Conservation (phyloP, 202 grass and related monocot species). For the Sporobolus alterniflorus region DNA sequence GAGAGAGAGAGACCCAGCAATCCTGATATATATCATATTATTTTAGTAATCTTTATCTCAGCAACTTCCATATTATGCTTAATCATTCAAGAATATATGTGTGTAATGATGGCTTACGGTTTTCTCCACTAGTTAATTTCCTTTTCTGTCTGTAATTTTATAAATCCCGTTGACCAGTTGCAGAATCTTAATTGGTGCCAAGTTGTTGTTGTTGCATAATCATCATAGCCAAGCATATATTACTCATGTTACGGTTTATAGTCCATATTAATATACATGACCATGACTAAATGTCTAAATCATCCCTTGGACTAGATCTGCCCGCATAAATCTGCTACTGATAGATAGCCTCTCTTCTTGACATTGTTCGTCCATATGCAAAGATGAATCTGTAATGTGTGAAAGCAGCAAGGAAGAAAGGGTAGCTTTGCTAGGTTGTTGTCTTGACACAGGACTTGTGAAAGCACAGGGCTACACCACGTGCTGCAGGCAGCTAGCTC, state of each 20-base stretch:
- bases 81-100: slow-evolving; percentile 46
- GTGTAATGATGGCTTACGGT: slow-evolving; percentile 12
- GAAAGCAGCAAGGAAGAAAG: slow-evolving; percentile 33
- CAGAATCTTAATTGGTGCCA: slow-evolving; percentile 12
- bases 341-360: background rate
- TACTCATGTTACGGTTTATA: slow-evolving; percentile 25
- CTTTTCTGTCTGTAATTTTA: background rate
- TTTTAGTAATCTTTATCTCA: background rate
- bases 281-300: slow-evolving; percentile 15
- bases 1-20: background rate
- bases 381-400: slow-evolving; percentile 20
- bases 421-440: slow-evolving; percentile 13
- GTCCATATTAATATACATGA: slow-evolving; percentile 1
- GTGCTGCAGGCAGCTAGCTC: background rate
- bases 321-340: background rate
- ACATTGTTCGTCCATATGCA: background rate
- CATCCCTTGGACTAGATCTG: background rate
- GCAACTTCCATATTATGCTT: slow-evolving; percentile 18
- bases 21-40: background rate
- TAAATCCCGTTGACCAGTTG: slow-evolving; percentile 21
- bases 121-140: background rate
- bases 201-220: slow-evolving; percentile 8
- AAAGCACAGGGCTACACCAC: slow-evolving; percentile 33
- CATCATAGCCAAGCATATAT: slow-evolving; percentile 42
- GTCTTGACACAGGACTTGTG: background rate